phyloP scores from a whole-genome alignment of 805 yeast genomes.

The Candida cerambycidarum region DNA sequence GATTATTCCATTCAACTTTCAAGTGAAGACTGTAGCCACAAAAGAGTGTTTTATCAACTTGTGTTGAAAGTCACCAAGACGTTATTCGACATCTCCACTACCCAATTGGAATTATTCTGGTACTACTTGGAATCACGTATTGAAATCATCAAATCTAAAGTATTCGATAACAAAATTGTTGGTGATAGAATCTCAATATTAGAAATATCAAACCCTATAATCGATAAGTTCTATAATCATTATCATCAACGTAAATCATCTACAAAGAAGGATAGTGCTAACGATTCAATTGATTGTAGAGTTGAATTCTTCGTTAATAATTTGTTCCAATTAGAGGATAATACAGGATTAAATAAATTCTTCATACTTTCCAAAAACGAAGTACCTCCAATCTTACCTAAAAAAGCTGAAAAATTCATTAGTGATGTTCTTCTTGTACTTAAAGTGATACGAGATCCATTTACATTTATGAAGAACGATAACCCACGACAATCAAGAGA shows the following conservation, averaged over 20 bases:
- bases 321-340: conserved; percentile 39
- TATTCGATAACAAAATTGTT: conserved; percentile 28
- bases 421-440: conserved; percentile 32
- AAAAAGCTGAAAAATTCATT: conserved; percentile 21
- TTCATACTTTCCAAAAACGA: conserved; percentile 30
- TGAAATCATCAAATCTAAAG: conserved; percentile 18
- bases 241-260: conserved; percentile 26
- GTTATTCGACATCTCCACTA: conserved; percentile 22
- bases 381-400: conserved; percentile 23
- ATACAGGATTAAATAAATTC: conserved; percentile 45
- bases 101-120: conserved; percentile 31
- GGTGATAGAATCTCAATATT: conserved; percentile 39
- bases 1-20: conserved; percentile 28
- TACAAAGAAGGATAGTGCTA: conserved; percentile 37
- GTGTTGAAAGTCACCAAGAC: conserved; percentile 24
- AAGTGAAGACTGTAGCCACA: conserved; percentile 15
- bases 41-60: conserved; percentile 25
- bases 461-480: conserved; percentile 23
- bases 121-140: conserved; percentile 34
- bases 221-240: conserved; percentile 28
- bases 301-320: conserved; percentile 34
- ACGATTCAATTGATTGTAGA: conserved; percentile 36
- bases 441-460: conserved; percentile 37
- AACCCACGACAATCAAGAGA: conserved; percentile 21
- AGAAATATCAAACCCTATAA: conserved; percentile 38